Percentiles rank a stretch among this genome's conserved stretches.
These are phyloP conservation scores for Ochetophila trinervis DNA, from an alignment of 306 rosid species.

Conservation along the genomic window DNA sequence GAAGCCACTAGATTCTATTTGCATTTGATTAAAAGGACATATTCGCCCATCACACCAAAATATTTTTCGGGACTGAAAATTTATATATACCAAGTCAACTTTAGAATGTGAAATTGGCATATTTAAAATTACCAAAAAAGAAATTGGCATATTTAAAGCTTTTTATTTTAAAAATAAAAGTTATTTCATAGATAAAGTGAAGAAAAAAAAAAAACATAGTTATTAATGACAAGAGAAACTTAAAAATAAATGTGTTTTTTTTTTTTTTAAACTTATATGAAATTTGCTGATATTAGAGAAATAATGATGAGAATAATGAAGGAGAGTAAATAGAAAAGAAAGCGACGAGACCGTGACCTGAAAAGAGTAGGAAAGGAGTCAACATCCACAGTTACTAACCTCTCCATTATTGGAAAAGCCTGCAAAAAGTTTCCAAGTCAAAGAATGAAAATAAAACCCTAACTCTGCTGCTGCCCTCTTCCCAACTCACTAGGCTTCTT, in stretches of 20 bases:
- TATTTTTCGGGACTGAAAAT: too few relatives aligned
- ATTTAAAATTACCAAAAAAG: too few relatives aligned
- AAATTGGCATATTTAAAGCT: too few relatives aligned
- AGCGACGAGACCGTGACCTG: constrained; percentile 36
- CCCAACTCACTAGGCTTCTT: constrained; percentile 19
- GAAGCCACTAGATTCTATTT: too few relatives aligned
- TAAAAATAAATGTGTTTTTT: background rate
- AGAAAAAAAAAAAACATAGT: background rate
- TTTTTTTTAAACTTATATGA: background rate
- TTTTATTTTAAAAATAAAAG: too few relatives aligned
- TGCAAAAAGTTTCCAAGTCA: constrained; percentile 44
- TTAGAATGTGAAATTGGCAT: background rate
- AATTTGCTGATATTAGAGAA: constrained; percentile 22
- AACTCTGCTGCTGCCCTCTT: constrained; percentile 11
- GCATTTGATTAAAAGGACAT: too few relatives aligned
- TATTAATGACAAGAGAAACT: too few relatives aligned
- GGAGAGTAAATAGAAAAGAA: constrained; percentile 24
- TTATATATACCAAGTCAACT: background rate
- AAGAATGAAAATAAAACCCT: constrained; percentile 38
- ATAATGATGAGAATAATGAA: constrained; percentile 24
- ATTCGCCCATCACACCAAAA: too few relatives aligned
- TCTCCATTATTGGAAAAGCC: constrained; percentile 37
- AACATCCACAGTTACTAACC: constrained; percentile 50
- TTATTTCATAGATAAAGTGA: background rate
- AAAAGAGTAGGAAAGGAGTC: constrained; percentile 41